phyloP scores from a whole-genome alignment of 352 stramenopile species.

The Globisporangium acanthophoron region DNA sequence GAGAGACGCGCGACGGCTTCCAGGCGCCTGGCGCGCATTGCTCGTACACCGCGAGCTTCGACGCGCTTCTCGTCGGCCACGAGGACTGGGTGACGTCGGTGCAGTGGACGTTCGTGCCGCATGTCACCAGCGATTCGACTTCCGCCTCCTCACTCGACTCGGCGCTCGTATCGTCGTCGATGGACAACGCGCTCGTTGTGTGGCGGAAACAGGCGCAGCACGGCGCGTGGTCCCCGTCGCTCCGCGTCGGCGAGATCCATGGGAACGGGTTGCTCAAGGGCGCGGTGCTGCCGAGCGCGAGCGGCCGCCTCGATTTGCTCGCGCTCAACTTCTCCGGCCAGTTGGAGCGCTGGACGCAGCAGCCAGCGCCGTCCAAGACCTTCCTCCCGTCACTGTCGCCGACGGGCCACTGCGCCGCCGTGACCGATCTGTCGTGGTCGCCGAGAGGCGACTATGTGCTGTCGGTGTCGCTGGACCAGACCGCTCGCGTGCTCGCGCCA shows the following conservation, averaged over 20 bases:
- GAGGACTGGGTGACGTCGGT: constrained; percentile 82
- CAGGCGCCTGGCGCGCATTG: constrained; percentile 16
- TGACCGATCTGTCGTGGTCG: constrained; percentile 69
- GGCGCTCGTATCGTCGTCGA: constrained; percentile 55
- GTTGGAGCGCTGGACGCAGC: constrained; percentile 61
- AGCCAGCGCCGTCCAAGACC: constrained; percentile 34
- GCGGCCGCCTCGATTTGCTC: constrained; percentile 39
- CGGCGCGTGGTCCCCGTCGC: constrained; percentile 36
- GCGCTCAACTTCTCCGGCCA: constrained; percentile 60
- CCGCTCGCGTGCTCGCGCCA: constrained; percentile 46
- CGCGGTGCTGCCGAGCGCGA: constrained; percentile 22
- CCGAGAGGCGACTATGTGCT: constrained; percentile 54
- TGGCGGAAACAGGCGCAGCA: constrained; percentile 28
- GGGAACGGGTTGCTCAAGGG: constrained; percentile 49
- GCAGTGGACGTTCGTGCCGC: constrained; percentile 33
- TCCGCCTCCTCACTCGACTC: not conserved
- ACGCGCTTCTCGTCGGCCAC: constrained; percentile 62
- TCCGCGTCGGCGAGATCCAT: constrained; percentile 52
- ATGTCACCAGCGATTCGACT: not conserved
- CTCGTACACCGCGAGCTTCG: constrained; percentile 50
- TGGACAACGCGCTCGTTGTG: constrained; percentile 76
- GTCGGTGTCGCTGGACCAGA: constrained; percentile 74
- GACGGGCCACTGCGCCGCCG: constrained; percentile 45
- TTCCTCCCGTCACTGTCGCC: constrained; percentile 49
- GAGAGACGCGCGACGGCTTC: constrained; percentile 26